These are phyloP conservation scores for Termitomyces heimii DNA, from an alignment of 768 basidiomycete species.

Conservation along the genomic window DNA sequence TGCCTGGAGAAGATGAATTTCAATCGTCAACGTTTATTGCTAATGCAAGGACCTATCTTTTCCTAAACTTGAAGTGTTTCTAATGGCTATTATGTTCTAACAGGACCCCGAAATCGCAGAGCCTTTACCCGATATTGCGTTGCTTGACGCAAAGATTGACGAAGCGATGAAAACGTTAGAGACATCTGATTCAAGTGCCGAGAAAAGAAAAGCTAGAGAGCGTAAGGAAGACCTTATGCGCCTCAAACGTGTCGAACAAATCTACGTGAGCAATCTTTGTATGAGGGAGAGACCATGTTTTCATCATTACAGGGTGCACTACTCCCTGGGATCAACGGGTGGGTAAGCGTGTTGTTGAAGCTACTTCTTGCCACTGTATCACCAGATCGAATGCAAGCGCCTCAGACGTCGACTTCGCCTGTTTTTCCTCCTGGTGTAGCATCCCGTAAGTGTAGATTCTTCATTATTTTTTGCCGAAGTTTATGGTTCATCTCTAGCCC, in stretches of 20 bases:
- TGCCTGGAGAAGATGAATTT: slow-evolving; percentile 62
- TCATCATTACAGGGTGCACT: slow-evolving; percentile 57
- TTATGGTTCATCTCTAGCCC: slow-evolving; percentile 30
- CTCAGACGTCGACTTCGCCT: slow-evolving; percentile 62
- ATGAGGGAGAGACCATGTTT: not conserved
- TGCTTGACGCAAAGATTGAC: slow-evolving; percentile 69
- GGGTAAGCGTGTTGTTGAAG: slow-evolving; percentile 92
- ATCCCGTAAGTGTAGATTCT: slow-evolving; percentile 43
- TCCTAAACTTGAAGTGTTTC: not conserved
- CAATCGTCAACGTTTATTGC: slow-evolving; percentile 44
- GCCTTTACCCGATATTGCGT: slow-evolving; percentile 64
- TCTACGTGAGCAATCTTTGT: slow-evolving; percentile 65
- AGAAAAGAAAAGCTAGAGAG: slow-evolving; percentile 60
- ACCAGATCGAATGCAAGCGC: slow-evolving; percentile 59
- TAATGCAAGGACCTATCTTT: slow-evolving; percentile 25
- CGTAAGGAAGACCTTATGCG: slow-evolving; percentile 79
- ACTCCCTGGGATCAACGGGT: slow-evolving; percentile 78
- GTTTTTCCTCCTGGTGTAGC: slow-evolving; percentile 67
- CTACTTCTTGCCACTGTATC: slow-evolving; percentile 90
- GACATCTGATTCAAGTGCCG: slow-evolving; percentile 41
- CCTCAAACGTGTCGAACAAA: slow-evolving; percentile 83
- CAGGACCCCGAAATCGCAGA: slow-evolving; percentile 60
- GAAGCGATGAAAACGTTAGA: slow-evolving; percentile 50
- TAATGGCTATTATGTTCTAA: not conserved
- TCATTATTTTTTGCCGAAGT: not conserved